Conservation (phyloP, 1,139 yeast species). For the Suhomyces wounanorum region DNA sequence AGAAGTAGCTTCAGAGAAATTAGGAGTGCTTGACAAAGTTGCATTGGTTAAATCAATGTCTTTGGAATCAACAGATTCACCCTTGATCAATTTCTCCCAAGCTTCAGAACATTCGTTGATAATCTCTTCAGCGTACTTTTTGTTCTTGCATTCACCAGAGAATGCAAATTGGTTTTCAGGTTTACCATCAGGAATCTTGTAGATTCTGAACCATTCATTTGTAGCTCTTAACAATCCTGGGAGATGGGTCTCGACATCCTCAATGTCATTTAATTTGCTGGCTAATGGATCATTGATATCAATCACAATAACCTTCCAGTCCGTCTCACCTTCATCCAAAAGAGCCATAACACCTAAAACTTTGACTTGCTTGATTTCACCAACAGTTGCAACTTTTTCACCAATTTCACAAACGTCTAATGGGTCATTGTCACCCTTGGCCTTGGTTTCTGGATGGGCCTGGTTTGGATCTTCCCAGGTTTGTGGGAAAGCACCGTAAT, state of each 20-base stretch:
- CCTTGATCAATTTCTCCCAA: slow-evolving; percentile 70
- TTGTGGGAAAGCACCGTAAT: slow-evolving; percentile 98
- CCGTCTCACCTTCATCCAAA: slow-evolving; percentile 96
- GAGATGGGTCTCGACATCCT: slow-evolving; percentile 77
- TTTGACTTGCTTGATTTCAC: slow-evolving; percentile 81
- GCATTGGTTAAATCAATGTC: slow-evolving; percentile 62
- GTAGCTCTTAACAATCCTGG: slow-evolving; percentile 88
- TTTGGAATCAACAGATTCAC: slow-evolving; percentile 46
- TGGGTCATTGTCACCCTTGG: slow-evolving; percentile 93
- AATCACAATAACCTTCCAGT: slow-evolving; percentile 93
- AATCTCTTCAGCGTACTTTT: slow-evolving; percentile 68
- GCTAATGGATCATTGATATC: slow-evolving; percentile 83
- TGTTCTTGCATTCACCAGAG: slow-evolving; percentile 75
- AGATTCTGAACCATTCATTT: slow-evolving; percentile 91
- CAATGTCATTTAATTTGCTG: slow-evolving; percentile 68
- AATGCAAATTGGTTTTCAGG: slow-evolving; percentile 85
- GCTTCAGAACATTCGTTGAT: slow-evolving; percentile 76
- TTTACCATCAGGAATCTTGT: slow-evolving; percentile 94
- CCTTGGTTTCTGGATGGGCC: slow-evolving; percentile 34
- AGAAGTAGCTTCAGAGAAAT: slow-evolving; percentile 51
- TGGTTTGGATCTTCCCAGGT: slow-evolving; percentile 85
- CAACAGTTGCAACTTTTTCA: slow-evolving; percentile 63
- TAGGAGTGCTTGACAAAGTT: slow-evolving; percentile 61
- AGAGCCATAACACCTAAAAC: slow-evolving; percentile 91
- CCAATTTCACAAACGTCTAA: slow-evolving; percentile 96